phyloP scores from a whole-genome alignment of 805 yeast genomes.

The Lipomyces orientalis region DNA sequence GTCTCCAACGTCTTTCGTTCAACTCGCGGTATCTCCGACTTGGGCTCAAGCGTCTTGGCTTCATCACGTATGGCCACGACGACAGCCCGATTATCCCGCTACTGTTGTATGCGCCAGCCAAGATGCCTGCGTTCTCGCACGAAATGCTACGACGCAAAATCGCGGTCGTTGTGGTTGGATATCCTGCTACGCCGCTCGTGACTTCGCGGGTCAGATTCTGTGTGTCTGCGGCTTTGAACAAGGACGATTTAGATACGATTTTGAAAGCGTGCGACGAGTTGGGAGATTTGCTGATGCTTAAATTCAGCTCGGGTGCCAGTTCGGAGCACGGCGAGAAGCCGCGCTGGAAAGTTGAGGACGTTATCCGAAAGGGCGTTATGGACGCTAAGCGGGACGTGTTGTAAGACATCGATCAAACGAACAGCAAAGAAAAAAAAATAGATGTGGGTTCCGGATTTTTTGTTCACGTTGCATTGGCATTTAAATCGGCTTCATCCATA shows the following conservation, averaged over 20 bases:
- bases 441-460: neutral
- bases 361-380: conserved; percentile 69
- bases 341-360: conserved; percentile 81
- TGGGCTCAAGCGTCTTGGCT: conserved; percentile 90
- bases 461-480: neutral
- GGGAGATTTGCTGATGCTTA: conserved; percentile 77
- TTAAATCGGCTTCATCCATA: too few relatives aligned
- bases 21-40: conserved; percentile 91
- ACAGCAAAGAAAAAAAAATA: neutral
- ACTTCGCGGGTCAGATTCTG: conserved; percentile 92
- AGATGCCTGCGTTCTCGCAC: conserved; percentile 91
- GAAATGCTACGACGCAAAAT: conserved; percentile 77
- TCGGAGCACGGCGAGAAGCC: conserved; percentile 67
- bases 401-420: conserved; percentile 1
- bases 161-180: conserved; percentile 96
- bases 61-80: conserved; percentile 91
- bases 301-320: conserved; percentile 70
- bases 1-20: conserved; percentile 92
- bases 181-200: conserved; percentile 95
- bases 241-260: conserved; percentile 87
- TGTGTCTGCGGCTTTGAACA: conserved; percentile 88
- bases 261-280: conserved; percentile 72
- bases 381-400: conserved; percentile 49
- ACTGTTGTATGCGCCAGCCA: conserved; percentile 84
- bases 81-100: conserved; percentile 96